Evolutionary conservation across 2,329 filamentous ascomycete species (phyloP).

Genomic region (Karstenula rhodostoma): DNA sequence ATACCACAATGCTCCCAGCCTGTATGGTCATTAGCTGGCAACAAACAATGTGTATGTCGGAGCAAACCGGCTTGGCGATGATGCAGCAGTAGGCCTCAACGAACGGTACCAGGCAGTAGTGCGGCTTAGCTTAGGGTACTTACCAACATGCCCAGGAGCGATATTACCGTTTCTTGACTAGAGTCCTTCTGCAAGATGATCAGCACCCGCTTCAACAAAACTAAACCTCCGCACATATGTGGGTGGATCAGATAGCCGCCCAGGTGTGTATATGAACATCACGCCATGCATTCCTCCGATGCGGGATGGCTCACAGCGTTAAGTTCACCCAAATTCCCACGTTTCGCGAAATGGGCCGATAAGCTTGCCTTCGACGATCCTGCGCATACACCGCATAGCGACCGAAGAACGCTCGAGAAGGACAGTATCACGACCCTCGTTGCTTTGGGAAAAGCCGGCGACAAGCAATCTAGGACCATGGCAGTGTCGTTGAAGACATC

Average conservation of each 20-base stretch:
- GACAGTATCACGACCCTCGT: slow-evolving; percentile 66
- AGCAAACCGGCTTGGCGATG: slow-evolving; percentile 2
- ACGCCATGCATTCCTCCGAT: slow-evolving; percentile 18
- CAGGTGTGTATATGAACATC: slow-evolving; percentile 25
- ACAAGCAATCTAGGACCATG: slow-evolving; percentile 85
- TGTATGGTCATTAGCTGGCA: slow-evolving; percentile 40
- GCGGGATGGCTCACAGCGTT: slow-evolving; percentile 70
- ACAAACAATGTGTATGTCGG: slow-evolving; percentile 14
- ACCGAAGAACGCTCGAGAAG: slow-evolving; percentile 67
- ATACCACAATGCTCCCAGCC: slow-evolving; percentile 82
- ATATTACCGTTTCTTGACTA: slow-evolving; percentile 93
- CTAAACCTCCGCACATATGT: slow-evolving; percentile 24
- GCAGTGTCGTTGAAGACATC: slow-evolving; percentile 89
- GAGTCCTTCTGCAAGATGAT: slow-evolving; percentile 72
- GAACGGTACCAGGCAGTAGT: slow-evolving; percentile 15
- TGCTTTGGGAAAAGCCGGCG: slow-evolving; percentile 72
- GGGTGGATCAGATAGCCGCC: slow-evolving; percentile 16
- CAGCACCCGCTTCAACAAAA: slow-evolving; percentile 29
- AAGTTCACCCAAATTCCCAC: slow-evolving; percentile 88
- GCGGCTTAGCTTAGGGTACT: slow-evolving; percentile 34
- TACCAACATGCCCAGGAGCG: slow-evolving; percentile 82
- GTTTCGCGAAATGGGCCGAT: slow-evolving; percentile 88
- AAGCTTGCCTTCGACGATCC: slow-evolving; percentile 90
- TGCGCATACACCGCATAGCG: slow-evolving; percentile 87
- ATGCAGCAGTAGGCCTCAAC: neutral